These are phyloP conservation scores for Pseudocercospora eumusae DNA, from an alignment of 2,329 filamentous ascomycete species.

Conservation along the genomic window DNA sequence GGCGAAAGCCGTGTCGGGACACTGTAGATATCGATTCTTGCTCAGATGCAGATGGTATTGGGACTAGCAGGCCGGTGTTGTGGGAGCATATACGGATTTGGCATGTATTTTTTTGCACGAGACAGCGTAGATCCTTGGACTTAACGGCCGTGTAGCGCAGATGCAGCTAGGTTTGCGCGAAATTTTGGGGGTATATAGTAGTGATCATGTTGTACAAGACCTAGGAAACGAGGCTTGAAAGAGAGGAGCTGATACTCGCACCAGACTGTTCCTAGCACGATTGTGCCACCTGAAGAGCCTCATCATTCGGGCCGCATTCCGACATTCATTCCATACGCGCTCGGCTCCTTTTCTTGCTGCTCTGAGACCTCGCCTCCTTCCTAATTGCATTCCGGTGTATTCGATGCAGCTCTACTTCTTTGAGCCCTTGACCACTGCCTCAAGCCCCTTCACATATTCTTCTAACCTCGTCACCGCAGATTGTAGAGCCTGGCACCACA, in stretches of 20 bases:
- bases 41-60: not conserved
- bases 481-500: constrained; percentile 71
- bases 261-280: not conserved
- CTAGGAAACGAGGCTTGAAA: constrained; percentile 4
- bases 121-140: constrained; percentile 6
- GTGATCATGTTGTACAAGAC: constrained; percentile 33
- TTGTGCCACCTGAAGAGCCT: not conserved
- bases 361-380: not conserved
- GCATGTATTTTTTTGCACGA: not conserved
- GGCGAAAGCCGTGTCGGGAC: not conserved
- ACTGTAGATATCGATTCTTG: not conserved
- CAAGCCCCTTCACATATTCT: constrained; percentile 76
- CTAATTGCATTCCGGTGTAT: not conserved
- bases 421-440: constrained; percentile 69
- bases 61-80: not conserved
- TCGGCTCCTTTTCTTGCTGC: not conserved
- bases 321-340: not conserved
- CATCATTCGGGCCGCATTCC: not conserved
- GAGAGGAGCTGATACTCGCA: not conserved
- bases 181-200: constrained; percentile 32
- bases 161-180: constrained; percentile 5
- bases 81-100: constrained; percentile 3
- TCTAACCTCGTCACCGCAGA: constrained; percentile 82
- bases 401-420: constrained; percentile 57
- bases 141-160: constrained; percentile 1